Conservation (phyloP, 192 early-diverging fungal genomes). For the Paraglomus occultum region DNA sequence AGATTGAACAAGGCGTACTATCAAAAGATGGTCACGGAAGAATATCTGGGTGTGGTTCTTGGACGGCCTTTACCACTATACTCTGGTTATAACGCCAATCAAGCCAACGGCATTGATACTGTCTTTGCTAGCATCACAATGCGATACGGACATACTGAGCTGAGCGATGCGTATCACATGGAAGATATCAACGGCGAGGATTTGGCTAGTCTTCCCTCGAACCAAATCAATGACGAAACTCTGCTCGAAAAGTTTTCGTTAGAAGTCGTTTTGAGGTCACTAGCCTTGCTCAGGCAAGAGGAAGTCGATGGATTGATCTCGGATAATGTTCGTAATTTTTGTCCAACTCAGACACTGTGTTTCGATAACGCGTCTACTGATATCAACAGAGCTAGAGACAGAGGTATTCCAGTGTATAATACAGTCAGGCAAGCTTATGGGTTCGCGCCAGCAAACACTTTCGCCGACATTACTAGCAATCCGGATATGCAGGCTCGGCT, state of each 20-base stretch:
- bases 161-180: conserved; percentile 17
- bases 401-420: conserved; percentile 26
- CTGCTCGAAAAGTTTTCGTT: conserved; percentile 15
- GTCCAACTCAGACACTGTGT: neutral
- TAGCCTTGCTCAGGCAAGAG: conserved; percentile 22
- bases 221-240: neutral
- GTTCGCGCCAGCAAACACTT: neutral
- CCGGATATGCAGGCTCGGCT: neutral
- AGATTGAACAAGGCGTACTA: conserved; percentile 1
- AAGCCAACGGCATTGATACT: neutral
- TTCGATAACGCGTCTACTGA: conserved; percentile 12
- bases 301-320: conserved; percentile 24
- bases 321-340: conserved; percentile 2
- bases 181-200: conserved; percentile 16
- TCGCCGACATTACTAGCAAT: conserved; percentile 21
- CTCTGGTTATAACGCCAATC: neutral
- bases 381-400: conserved; percentile 8
- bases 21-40: conserved; percentile 4
- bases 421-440: conserved; percentile 3
- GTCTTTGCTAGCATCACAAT: conserved; percentile 3
- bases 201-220: neutral
- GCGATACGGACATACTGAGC: conserved; percentile 3
- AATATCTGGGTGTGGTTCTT: conserved; percentile 8
- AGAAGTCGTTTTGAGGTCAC: conserved; percentile 8
- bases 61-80: neutral